A percentile compares a stretch with the other conserved stretches of the same genome.
phyloP scores from a whole-genome alignment of 352 stramenopile genomes.

The Thalassiosira allenii region DNA sequence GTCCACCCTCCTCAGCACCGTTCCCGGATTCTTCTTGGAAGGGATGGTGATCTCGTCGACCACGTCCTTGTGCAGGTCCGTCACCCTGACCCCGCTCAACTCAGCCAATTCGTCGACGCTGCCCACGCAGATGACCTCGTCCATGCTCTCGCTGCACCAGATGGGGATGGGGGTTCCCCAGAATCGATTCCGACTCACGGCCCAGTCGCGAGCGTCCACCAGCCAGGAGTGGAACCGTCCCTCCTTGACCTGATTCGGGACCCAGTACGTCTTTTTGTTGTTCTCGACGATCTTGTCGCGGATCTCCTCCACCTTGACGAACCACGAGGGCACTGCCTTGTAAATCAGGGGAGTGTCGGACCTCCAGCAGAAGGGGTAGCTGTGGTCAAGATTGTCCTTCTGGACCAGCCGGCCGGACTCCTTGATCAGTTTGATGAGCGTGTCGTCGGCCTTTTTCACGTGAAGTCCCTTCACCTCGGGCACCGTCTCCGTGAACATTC shows the following conservation, averaged over 20 bases:
- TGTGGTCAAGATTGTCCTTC: conserved; percentile 97
- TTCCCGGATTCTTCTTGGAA: conserved; percentile 89
- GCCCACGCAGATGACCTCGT: conserved; percentile 97
- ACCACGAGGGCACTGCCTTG: conserved; percentile 98
- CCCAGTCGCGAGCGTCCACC: conserved; percentile 98
- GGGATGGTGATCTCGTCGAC: conserved; percentile 99
- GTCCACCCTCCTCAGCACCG: conserved; percentile 85
- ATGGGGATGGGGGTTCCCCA: conserved; percentile 99
- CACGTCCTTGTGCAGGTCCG: conserved; percentile 98
- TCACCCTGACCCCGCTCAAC: conserved; percentile 90
- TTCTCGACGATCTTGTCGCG: conserved; percentile 92
- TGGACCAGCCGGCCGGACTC: conserved; percentile 93
- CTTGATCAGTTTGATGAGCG: conserved; percentile 96
- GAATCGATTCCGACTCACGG: conserved; percentile 97
- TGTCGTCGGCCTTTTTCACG: conserved; percentile 98
- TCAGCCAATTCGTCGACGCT: conserved; percentile 96
- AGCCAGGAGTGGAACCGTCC: conserved; percentile 99
- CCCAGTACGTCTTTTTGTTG: conserved; percentile 92
- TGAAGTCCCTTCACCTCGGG: conserved; percentile 93
- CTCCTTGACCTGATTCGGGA: conserved; percentile 97
- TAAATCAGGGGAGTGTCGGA: conserved; percentile 99
- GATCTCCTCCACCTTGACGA: conserved; percentile 98
- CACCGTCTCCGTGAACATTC: conserved; percentile 93
- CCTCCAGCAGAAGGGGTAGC: conserved; percentile 99
- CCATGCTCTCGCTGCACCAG: conserved; percentile 97